Conservation (phyloP, 1,284 basidiomycete genomes). For the Cutaneotrichosporon curvatum region DNA sequence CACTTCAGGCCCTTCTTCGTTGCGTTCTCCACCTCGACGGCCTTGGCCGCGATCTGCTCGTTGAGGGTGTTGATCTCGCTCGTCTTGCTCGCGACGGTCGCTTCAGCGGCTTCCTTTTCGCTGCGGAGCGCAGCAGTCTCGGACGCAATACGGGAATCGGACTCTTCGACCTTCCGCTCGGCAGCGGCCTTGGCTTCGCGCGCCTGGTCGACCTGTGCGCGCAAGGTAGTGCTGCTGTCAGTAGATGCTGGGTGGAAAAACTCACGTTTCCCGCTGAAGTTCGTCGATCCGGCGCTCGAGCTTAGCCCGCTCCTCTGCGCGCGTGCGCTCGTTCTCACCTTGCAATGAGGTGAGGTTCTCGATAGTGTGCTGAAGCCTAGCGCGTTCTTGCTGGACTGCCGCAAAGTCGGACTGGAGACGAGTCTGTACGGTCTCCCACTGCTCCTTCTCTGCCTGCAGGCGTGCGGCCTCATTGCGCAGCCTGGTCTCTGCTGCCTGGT, state of each 20-base stretch:
- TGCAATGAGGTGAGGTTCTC: conserved; percentile 82
- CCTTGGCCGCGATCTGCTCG: conserved; percentile 23
- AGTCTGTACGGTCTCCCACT: conserved; percentile 73
- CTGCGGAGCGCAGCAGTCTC: conserved; percentile 29
- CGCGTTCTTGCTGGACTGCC: conserved; percentile 67
- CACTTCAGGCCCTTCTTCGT: conserved; percentile 35
- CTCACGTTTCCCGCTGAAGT: conserved; percentile 69
- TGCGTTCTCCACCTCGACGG: conserved; percentile 24
- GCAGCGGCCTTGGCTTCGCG: conserved; percentile 60
- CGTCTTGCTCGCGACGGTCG: conserved; percentile 22
- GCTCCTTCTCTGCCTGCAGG: conserved; percentile 81
- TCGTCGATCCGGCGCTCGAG: conserved; percentile 72
- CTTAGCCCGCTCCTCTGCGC: conserved; percentile 68
- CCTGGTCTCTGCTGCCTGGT: conserved; percentile 60
- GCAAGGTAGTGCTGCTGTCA: conserved; percentile 51
- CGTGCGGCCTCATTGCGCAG: conserved; percentile 76
- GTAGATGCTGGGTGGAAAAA: conserved; percentile 9
- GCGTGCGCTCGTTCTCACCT: conserved; percentile 71
- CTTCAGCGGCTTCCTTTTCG: conserved; percentile 34
- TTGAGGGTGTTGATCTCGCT: conserved; percentile 24
- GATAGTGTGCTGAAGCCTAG: conserved; percentile 77
- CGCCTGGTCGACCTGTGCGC: conserved; percentile 67
- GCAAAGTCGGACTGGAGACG: conserved; percentile 80
- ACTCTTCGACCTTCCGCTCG: conserved; percentile 24
- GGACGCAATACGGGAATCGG: conserved; percentile 30